Evolutionary conservation across 2,329 filamentous ascomycete genomes (phyloP).

Genomic region (Myriosclerotinia scirpicola): DNA sequence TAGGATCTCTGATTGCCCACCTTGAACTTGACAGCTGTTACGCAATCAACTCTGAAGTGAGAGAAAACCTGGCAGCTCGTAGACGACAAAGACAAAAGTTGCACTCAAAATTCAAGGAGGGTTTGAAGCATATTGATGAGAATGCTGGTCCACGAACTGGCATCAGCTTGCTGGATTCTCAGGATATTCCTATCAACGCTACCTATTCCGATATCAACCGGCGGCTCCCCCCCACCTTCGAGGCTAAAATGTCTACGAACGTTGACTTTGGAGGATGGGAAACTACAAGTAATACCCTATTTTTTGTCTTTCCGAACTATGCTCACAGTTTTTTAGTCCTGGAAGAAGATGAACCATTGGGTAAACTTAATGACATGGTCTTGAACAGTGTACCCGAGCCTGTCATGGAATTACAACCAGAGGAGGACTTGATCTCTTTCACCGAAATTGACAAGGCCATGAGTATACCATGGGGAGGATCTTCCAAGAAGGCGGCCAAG

Average conservation of each 20-base stretch:
- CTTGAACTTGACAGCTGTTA: slow-evolving; percentile 20
- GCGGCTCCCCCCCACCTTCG: background rate
- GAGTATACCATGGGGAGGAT: slow-evolving; percentile 10
- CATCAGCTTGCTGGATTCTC: slow-evolving; percentile 3
- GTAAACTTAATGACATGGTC: background rate
- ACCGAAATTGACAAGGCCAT: slow-evolving; percentile 18
- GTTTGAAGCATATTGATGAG: slow-evolving; percentile 9
- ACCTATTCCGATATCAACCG: background rate
- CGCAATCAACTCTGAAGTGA: slow-evolving; percentile 6
- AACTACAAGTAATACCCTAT: slow-evolving; percentile 3
- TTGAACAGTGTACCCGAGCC: background rate
- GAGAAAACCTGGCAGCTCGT: slow-evolving; percentile 8
- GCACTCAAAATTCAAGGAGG: slow-evolving; percentile 17
- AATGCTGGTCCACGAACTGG: background rate
- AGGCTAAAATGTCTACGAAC: background rate
- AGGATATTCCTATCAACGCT: background rate
- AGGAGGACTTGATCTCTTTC: slow-evolving; percentile 27
- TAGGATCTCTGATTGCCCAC: slow-evolving; percentile 23
- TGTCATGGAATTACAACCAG: slow-evolving; percentile 11
- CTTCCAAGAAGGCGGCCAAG: slow-evolving; percentile 10
- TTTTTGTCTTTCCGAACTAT: background rate
- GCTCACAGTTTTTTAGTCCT: slow-evolving; percentile 10
- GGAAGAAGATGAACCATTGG: slow-evolving; percentile 14
- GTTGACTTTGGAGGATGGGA: slow-evolving; percentile 17
- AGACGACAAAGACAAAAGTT: slow-evolving; percentile 21